Conservation (phyloP, 345 rosid genomes). For the Anacardium occidentale region DNA sequence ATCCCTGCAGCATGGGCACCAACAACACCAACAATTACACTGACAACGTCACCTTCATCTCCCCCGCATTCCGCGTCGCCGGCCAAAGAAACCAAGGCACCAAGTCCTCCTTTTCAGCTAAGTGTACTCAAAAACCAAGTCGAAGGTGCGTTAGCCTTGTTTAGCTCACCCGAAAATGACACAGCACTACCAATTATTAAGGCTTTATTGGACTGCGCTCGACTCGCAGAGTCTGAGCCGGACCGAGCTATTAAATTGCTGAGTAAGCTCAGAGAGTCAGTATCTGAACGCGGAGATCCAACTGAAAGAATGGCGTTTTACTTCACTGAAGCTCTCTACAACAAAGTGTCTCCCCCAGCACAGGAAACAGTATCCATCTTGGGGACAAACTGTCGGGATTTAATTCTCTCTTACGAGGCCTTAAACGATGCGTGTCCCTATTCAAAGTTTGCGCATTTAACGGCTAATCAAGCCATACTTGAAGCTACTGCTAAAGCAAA, state of each 20-base stretch:
- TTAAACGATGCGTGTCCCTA: constrained; percentile 90
- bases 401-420: constrained; percentile 63
- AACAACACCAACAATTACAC: constrained; percentile 20
- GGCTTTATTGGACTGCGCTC: constrained; percentile 63
- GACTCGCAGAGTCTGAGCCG: constrained; percentile 56
- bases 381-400: constrained; percentile 49
- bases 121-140: constrained; percentile 19
- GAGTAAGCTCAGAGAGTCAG: constrained; percentile 47
- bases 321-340: constrained; percentile 65
- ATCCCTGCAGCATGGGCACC: constrained; percentile 42
- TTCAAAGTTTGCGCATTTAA: constrained; percentile 83
- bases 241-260: constrained; percentile 53
- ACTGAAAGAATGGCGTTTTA: constrained; percentile 67
- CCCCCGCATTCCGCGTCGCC: constrained; percentile 26
- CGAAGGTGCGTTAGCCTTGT: constrained; percentile 21
- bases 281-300: constrained; percentile 70
- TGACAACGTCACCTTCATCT: constrained; percentile 24
- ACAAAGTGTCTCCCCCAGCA: constrained; percentile 36
- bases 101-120: constrained; percentile 19
- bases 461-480: constrained; percentile 91
- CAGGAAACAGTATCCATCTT: constrained; percentile 20
- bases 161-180: constrained; percentile 42
- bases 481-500: constrained; percentile 71
- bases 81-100: constrained; percentile 28
- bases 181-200: constrained; percentile 47